Evolutionary conservation across 2,329 filamentous ascomycete species (phyloP).

Genomic region (Ambrosiella cleistominuta): DNA sequence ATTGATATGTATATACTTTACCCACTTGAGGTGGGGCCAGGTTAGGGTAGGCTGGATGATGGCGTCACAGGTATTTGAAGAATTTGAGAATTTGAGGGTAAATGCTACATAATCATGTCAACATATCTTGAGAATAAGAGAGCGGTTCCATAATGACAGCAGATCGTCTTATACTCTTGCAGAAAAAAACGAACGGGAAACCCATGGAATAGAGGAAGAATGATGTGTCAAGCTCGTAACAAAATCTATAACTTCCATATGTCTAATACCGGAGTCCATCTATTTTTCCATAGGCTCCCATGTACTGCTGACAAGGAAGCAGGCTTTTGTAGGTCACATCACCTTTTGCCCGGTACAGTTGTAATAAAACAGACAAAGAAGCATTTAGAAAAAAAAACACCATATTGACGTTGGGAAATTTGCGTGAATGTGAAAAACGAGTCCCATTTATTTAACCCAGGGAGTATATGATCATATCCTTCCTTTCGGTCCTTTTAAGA

Average conservation of each 20-base stretch:
- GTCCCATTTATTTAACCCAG: slow-evolving; percentile 12
- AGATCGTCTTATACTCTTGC: no score
- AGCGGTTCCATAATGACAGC: no score
- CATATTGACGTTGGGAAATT: not conserved
- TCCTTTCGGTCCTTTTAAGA: slow-evolving; percentile 7
- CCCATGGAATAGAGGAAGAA: not conserved
- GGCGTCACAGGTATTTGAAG: no score
- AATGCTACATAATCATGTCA: no score
- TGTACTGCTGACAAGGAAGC: not conserved
- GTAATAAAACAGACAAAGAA: not conserved
- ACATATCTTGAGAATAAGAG: no score
- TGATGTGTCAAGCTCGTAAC: not conserved
- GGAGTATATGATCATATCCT: slow-evolving; percentile 1
- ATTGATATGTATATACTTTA: no score
- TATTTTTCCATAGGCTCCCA: not conserved
- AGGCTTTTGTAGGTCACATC: slow-evolving; percentile 4
- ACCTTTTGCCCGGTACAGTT: slow-evolving; percentile 7
- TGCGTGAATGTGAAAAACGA: slow-evolving; percentile 10
- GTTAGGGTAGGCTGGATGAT: no score
- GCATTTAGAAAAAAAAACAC: slow-evolving; percentile 1
- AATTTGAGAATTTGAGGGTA: no score
- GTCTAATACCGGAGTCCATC: not conserved
- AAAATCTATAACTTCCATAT: not conserved
- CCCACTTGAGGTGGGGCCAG: no score
- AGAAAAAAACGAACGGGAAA: not conserved